A percentile compares a stretch with the other conserved stretches of the same genome.
Evolutionary conservation across 768 basidiomycete species (phyloP).

Genomic region (Russula dissimulans): DNA sequence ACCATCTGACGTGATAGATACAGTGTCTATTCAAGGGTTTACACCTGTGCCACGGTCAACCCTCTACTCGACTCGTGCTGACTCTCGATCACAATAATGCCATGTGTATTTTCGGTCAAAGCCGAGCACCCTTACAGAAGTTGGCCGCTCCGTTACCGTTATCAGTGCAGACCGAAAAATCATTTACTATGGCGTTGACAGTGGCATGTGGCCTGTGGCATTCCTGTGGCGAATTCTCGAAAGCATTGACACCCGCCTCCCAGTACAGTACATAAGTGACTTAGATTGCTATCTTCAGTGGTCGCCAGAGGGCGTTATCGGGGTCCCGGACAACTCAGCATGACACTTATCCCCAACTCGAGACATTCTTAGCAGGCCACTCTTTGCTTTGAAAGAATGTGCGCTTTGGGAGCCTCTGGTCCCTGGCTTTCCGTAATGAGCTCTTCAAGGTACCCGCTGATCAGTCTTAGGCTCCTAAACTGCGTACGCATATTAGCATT

Average conservation of each 20-base stretch:
- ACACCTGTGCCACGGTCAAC: no score
- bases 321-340: background rate
- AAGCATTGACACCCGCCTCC: background rate
- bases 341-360: no score
- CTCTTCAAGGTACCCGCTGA: background rate
- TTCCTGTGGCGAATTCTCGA: background rate
- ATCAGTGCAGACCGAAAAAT: background rate
- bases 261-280: background rate
- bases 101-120: no score
- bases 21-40: no score
- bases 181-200: no score
- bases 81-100: no score
- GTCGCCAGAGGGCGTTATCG: background rate
- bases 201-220: no score
- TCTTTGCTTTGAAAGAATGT: background rate
- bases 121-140: no score
- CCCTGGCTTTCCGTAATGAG: background rate
- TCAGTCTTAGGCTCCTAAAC: background rate
- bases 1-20: no score
- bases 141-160: no score
- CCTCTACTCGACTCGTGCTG: no score
- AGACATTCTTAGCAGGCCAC: background rate
- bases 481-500: background rate
- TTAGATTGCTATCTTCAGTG: background rate
- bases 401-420: background rate